These are phyloP conservation scores for Lanmaoa pseudosensibilis DNA, from an alignment of 768 basidiomycete genomes.

Conservation along the genomic window DNA sequence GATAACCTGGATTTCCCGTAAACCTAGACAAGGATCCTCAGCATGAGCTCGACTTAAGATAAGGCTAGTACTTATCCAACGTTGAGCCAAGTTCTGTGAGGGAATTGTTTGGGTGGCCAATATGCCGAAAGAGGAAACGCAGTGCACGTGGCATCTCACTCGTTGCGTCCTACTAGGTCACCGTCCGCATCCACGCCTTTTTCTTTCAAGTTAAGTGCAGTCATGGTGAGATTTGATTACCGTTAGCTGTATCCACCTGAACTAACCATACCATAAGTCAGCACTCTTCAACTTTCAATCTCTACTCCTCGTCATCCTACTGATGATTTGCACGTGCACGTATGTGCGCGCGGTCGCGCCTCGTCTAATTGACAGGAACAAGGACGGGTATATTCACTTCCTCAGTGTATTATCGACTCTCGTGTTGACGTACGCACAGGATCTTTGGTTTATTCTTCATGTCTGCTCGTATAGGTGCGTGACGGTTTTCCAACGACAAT, in stretches of 20 bases:
- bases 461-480: conserved; percentile 89
- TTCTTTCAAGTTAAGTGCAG: neutral
- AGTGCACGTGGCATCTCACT: neutral
- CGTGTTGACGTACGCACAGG: conserved; percentile 40
- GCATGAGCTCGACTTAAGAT: neutral
- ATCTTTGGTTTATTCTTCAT: conserved; percentile 94
- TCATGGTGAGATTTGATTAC: conserved; percentile 18
- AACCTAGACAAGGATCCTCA: neutral
- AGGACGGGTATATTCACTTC: conserved; percentile 69
- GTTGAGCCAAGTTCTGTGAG: neutral
- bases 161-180: neutral
- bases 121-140: neutral
- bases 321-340: conserved; percentile 96
- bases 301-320: conserved; percentile 86
- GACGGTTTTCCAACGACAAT: neutral
- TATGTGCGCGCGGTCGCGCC: conserved; percentile 92
- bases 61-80: neutral
- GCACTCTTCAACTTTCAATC: conserved; percentile 99
- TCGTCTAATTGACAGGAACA: conserved; percentile 87
- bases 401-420: neutral
- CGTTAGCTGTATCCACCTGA: neutral
- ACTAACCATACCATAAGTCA: conserved; percentile 50
- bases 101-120: neutral
- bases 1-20: neutral
- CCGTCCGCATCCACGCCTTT: neutral